Evolutionary conservation across 345 rosid genomes (phyloP).

Genomic region (Litchi chinensis): DNA sequence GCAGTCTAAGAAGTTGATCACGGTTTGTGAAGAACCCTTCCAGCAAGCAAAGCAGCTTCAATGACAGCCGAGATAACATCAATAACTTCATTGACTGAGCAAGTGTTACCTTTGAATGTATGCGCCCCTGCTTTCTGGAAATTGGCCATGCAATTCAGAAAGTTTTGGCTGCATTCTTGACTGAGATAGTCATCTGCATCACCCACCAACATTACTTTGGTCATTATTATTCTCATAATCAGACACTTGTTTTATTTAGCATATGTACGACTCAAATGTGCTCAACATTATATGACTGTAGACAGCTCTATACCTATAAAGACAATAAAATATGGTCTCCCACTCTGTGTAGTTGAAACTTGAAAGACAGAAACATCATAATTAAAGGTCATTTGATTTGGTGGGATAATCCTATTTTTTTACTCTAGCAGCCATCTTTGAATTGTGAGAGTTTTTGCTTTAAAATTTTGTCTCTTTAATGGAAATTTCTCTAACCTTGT

Average conservation of each 20-base stretch:
- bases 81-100: slow-evolving; percentile 58
- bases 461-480: too few species aligned
- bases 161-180: slow-evolving; percentile 81
- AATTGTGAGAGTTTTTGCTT: neutral
- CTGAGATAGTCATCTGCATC: slow-evolving; percentile 81
- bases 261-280: too few species aligned
- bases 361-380: neutral
- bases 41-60: slow-evolving; percentile 93
- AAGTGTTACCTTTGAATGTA: slow-evolving; percentile 72
- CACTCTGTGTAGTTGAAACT: too few species aligned
- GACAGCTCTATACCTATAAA: too few species aligned
- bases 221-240: neutral
- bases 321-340: too few species aligned
- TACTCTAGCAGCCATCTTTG: neutral
- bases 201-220: neutral
- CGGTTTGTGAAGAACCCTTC: slow-evolving; percentile 76
- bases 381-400: neutral
- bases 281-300: neutral
- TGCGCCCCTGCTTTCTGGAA: slow-evolving; percentile 49
- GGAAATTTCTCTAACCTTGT: too few species aligned
- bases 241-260: neutral
- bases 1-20: slow-evolving; percentile 7
- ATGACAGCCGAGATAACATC: slow-evolving; percentile 65
- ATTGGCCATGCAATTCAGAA: slow-evolving; percentile 64
- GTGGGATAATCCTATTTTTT: neutral